Percentiles rank a stretch among this genome's conserved stretches.
These are phyloP conservation scores for Nemania sp. DNA, from an alignment of 2,329 filamentous ascomycete genomes.

Conservation along the genomic window DNA sequence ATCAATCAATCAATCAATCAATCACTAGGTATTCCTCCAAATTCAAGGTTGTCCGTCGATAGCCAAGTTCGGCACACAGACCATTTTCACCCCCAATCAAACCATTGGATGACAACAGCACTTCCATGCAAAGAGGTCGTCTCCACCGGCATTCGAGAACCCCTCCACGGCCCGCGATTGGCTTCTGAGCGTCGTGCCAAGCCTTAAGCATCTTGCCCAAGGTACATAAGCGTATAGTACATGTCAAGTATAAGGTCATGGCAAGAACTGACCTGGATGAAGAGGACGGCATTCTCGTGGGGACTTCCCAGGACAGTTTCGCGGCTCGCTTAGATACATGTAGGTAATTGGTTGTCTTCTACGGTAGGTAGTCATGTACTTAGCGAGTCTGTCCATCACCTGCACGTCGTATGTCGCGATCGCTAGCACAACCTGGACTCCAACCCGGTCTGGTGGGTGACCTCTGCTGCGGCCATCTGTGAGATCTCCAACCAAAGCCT, in stretches of 20 bases:
- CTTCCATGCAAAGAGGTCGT: conserved; percentile 21
- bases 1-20: no score
- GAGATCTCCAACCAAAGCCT: conserved; percentile 4
- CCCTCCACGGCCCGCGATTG: conserved; percentile 20
- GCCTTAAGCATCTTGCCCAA: not conserved
- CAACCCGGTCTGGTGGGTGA: conserved; percentile 23
- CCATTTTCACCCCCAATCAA: not conserved
- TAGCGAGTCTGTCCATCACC: conserved; percentile 12
- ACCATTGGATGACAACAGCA: conserved; percentile 17
- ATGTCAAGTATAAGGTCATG: no score
- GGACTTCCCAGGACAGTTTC: not conserved
- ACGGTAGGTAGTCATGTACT: not conserved
- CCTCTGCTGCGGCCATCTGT: conserved; percentile 36
- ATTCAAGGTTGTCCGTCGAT: no score
- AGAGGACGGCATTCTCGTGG: no score
- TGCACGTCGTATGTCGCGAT: conserved; percentile 9
- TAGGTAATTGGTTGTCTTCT: not conserved
- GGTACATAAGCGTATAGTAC: not conserved
- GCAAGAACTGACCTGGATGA: no score
- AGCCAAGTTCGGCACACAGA: no score
- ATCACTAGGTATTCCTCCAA: no score
- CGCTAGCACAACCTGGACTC: conserved; percentile 11
- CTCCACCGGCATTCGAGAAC: conserved; percentile 13
- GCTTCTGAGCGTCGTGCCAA: conserved; percentile 22
- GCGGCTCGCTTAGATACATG: conserved; percentile 4